Conservation (phyloP, 108 stramenopile genomes). For the Chaetoceros tenuissimus region DNA sequence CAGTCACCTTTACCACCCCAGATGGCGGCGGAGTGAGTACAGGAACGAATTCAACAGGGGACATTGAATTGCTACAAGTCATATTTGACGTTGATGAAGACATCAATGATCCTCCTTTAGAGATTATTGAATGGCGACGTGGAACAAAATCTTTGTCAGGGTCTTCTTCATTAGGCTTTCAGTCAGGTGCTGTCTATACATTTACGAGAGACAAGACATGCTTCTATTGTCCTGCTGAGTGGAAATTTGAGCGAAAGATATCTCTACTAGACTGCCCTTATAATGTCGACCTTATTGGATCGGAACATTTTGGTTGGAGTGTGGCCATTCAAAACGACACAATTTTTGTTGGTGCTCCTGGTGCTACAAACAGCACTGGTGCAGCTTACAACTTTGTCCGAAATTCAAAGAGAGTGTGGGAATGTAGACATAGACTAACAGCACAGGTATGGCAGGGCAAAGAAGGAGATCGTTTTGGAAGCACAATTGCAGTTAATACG, state of each 20-base stretch:
- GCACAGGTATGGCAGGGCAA: constrained; percentile 31
- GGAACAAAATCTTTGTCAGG: constrained; percentile 27
- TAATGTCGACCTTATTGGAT: constrained; percentile 18
- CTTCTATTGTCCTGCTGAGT: constrained; percentile 15
- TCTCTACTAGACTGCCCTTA: constrained; percentile 24
- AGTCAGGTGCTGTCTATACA: constrained; percentile 30
- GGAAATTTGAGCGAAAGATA: constrained; percentile 23
- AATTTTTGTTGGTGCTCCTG: constrained; percentile 20
- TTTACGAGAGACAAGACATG: constrained; percentile 20
- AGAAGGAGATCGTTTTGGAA: constrained; percentile 21
- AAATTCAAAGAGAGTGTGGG: constrained; percentile 8
- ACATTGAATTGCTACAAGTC: constrained; percentile 20
- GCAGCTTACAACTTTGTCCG: constrained; percentile 28
- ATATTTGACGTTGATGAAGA: constrained; percentile 8
- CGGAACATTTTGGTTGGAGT: constrained; percentile 27
- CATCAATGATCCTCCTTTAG: constrained; percentile 11
- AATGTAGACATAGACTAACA: constrained; percentile 14
- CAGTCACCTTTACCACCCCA: constrained; percentile 34
- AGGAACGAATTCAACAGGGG: constrained; percentile 17
- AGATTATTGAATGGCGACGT: constrained; percentile 7
- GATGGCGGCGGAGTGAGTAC: constrained; percentile 31
- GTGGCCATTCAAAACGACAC: constrained; percentile 7
- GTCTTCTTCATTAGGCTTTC: constrained; percentile 20
- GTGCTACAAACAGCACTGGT: constrained; percentile 17
- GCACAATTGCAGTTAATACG: constrained; percentile 14